A percentile compares a stretch with the other conserved stretches of the same genome.
Evolutionary conservation across 148 eudicot species (phyloP).

Genomic region (Heliamphora exappendiculata): DNA sequence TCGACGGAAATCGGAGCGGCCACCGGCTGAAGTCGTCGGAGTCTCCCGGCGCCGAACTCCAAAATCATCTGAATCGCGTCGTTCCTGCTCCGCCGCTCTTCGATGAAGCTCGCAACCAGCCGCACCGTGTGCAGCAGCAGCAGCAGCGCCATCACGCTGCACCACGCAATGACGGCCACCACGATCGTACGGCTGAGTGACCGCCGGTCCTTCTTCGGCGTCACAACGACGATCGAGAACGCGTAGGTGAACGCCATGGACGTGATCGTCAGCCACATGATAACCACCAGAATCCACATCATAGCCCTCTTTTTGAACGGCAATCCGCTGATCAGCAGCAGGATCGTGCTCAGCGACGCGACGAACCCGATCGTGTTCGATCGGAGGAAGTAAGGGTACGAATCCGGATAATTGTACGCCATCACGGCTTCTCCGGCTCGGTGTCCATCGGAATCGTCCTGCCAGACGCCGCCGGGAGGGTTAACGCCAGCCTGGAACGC

Average conservation of each 20-base stretch:
- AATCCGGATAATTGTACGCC: neutral
- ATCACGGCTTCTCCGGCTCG: slow-evolving; percentile 13
- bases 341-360: slow-evolving; percentile 1
- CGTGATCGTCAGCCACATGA: slow-evolving; percentile 9
- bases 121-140: neutral
- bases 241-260: neutral
- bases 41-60: no score
- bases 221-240: neutral
- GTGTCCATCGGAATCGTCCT: slow-evolving; percentile 13
- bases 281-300: neutral
- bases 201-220: neutral
- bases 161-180: neutral
- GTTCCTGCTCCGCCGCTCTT: neutral
- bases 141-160: neutral
- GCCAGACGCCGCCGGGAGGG: slow-evolving; percentile 42
- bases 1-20: no score
- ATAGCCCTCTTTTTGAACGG: neutral
- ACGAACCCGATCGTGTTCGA: slow-evolving; percentile 18
- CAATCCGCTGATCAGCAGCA: slow-evolving; percentile 7
- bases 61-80: no score
- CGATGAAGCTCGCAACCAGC: neutral
- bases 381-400: neutral
- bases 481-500: slow-evolving; percentile 30
- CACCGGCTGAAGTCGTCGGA: no score
- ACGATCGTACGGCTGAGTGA: neutral